Evolutionary conservation across 1,139 yeast species (phyloP).

Genomic region (Diutina siamensis): DNA sequence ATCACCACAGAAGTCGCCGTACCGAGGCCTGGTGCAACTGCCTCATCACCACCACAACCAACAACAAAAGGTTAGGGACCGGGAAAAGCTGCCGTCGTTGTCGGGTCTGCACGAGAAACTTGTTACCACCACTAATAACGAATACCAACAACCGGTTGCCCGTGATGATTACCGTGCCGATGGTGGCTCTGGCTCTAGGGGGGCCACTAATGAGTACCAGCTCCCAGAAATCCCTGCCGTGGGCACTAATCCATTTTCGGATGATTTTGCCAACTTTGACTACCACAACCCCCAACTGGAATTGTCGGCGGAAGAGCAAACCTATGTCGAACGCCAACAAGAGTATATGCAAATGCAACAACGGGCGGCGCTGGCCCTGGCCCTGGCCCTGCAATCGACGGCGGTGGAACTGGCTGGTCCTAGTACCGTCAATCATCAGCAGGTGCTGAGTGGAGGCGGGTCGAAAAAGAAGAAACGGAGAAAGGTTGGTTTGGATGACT

Average conservation of each 20-base stretch:
- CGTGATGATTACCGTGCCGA: constrained; percentile 4
- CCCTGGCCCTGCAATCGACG: background rate
- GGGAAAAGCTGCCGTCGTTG: background rate
- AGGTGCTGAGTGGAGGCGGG: background rate
- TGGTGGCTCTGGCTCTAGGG: background rate
- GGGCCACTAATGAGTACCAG: background rate
- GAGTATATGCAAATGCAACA: background rate
- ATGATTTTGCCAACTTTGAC: constrained; percentile 21
- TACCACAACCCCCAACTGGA: constrained; percentile 16
- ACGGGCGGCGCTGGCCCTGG: background rate
- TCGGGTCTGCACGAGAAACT: constrained; percentile 12
- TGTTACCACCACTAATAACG: constrained; percentile 26
- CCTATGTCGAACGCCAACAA: constrained; percentile 5
- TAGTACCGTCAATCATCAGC: no score
- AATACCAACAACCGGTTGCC: constrained; percentile 23
- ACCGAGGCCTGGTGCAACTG: constrained; percentile 3
- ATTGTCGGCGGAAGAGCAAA: constrained; percentile 2
- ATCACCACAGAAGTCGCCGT: background rate
- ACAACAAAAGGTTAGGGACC: background rate
- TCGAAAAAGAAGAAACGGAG: constrained; percentile 27
- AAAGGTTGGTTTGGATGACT: constrained; percentile 89
- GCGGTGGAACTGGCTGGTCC: background rate
- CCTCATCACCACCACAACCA: background rate
- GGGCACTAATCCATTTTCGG: constrained; percentile 6
- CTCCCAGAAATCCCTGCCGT: background rate